Conservation (phyloP, 2,329 filamentous ascomycete genomes). For the Hortaea werneckii region DNA sequence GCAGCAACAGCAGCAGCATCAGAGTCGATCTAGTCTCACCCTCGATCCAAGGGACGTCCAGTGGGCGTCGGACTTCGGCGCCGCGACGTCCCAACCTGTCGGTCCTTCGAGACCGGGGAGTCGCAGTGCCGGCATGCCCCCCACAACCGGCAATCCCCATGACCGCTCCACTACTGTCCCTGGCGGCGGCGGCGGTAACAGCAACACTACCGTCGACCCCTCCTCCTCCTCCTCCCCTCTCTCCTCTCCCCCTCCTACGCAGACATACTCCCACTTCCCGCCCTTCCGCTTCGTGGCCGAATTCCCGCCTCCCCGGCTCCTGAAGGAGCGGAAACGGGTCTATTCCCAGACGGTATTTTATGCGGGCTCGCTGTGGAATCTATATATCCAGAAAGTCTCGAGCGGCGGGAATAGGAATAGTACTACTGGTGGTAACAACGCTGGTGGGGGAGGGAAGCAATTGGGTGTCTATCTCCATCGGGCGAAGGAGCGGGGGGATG, state of each 20-base stretch:
- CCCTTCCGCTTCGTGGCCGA: conserved; percentile 50
- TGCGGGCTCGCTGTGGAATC: conserved; percentile 49
- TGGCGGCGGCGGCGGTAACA: no score
- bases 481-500: conserved; percentile 41
- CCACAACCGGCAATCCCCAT: no score
- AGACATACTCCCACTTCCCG: conserved; percentile 44
- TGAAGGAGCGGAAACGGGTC: conserved; percentile 50
- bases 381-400: conserved; percentile 50
- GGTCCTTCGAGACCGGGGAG: conserved; percentile 9
- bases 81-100: conserved; percentile 29
- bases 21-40: conserved; percentile 19
- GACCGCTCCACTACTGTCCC: no score
- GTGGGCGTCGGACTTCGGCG: conserved; percentile 46
- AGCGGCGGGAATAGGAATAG: conserved; percentile 31
- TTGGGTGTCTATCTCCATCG: conserved; percentile 51
- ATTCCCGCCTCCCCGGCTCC: conserved; percentile 44
- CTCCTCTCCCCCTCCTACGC: conserved; percentile 10
- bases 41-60: conserved; percentile 44
- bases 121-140: no score
- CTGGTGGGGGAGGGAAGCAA: conserved; percentile 33
- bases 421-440: no score
- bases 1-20: conserved; percentile 27
- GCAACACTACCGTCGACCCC: neutral
- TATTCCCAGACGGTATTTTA: conserved; percentile 52
- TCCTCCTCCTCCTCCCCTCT: neutral